A percentile compares a stretch with the other conserved stretches of the same genome.
phyloP scores from a whole-genome alignment of 768 basidiomycete species.

The Porphyrellus cyaneotinctus region DNA sequence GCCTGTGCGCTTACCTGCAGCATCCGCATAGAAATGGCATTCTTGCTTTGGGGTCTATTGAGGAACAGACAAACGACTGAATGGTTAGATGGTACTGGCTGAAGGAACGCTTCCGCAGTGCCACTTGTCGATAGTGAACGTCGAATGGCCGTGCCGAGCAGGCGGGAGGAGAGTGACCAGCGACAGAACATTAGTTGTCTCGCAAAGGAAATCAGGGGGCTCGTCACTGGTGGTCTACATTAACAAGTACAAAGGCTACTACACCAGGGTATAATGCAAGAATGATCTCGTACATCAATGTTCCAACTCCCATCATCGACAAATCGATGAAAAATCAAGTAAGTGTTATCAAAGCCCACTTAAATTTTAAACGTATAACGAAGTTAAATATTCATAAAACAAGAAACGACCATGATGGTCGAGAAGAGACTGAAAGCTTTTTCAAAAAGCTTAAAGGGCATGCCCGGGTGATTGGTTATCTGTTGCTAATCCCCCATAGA shows the following conservation, averaged over 20 bases:
- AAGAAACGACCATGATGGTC: background rate
- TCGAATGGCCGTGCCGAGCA: conserved; percentile 1
- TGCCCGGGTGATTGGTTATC: conserved; percentile 12
- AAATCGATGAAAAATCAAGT: conserved; percentile 7
- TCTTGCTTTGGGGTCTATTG: conserved; percentile 79
- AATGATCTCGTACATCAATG: conserved; percentile 1
- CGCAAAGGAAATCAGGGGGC: background rate
- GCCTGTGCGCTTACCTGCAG: conserved; percentile 48
- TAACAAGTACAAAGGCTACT: conserved; percentile 1
- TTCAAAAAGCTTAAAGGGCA: conserved; percentile 14
- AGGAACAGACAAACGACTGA: conserved; percentile 74
- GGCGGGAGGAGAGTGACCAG: background rate
- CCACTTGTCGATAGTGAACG: conserved; percentile 21
- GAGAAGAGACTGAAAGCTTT: background rate
- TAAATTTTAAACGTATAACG: background rate
- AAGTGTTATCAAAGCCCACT: conserved; percentile 3
- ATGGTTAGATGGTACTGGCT: conserved; percentile 49
- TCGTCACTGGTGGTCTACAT: background rate
- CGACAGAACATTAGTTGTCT: conserved; percentile 5
- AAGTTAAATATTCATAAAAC: conserved; percentile 24
- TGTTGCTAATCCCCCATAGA: conserved; percentile 21
- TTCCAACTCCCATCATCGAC: background rate
- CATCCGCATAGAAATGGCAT: conserved; percentile 76
- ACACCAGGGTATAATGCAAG: conserved; percentile 1
- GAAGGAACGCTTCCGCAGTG: conserved; percentile 40